Evolutionary conservation across 1,284 basidiomycete species (phyloP), one percentile per base, ranked within the genome.

Genomic region (Apiotrichum akiyoshidainum): DNA sequence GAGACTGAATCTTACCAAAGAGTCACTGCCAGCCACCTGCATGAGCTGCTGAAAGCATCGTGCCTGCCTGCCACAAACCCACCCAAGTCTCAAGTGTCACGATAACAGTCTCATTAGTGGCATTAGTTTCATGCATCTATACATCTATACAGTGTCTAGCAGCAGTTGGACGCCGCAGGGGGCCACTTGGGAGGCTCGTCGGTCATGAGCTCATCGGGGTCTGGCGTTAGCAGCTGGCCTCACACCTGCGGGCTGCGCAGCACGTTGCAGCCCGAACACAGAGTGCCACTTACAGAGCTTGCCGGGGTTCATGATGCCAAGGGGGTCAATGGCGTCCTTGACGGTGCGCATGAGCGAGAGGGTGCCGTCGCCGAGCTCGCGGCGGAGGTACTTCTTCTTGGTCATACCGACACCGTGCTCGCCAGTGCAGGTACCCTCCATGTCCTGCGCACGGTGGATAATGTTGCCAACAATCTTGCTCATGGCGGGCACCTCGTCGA

Each of bases 401-500:
- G 87, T 88, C 19, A 90, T 77, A 2, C 89, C 88, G 17, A 91
- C 85, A 2, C 90, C 90, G 68, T 92, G 90, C 70, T 92, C 64
- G 7, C 89, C 90, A 3, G 79, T 80, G 56, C 78, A 79, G 9
- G 79, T 80, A 0, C 79, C 80, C 21, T 77, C 73, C 4, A 80
- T 67, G n/a, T 74, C 63, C 47, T 50, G 52, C 4, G 60, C 60
- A n/a, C 50, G 51, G n/a, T 49, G 37, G 46, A 61, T 57, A 40
- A 61, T 55, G 35, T 49, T 21, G 34, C 39, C 35, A n/a, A 61
- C 26, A 11, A 57, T 22, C 41, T 55, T 40, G 39, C 45, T 33
- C n/a, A 52, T 54, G 39, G 40, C 46, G 5, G 56, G 53, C 11
- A 61, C 47, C 46, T 61, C 60, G 10, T 47, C 19, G 17, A 51